Base-by-base conservation (phyloP, 2,329 filamentous ascomycete species). In the Fonsecaea monophora region DNA sequence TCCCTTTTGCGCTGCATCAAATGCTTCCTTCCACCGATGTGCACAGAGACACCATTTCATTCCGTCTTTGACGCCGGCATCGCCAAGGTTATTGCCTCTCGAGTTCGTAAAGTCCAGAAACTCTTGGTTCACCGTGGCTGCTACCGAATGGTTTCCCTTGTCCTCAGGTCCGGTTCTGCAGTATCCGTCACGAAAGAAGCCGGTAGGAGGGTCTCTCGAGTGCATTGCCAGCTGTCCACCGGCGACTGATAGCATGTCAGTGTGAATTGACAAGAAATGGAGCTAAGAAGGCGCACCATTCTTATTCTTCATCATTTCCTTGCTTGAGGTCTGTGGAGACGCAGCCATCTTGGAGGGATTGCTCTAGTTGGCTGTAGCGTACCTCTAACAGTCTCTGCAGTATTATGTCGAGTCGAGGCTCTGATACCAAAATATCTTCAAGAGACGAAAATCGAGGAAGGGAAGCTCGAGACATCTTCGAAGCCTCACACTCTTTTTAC, bases 41-140 rank as follows among this genome's bases (percentile, higher is more conserved):
- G 86, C 86, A 72, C 87, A 89, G 4, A 89, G 76, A 75, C 87
- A 89, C 86, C 87, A 89, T 74, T 85, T 86, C 72, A 86, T 88
- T 7, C 87, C 86, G 12, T 79, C 83, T 21, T 80, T 84, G 62
- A 89, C 80, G 2, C 86, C 86, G 21, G 82, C 80, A 4, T 75
- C 72, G 30, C 85, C 81, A 38, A 89, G 78, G 72, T 89, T 84
- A 73, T 89, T 89, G 45, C 86, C 87, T 42, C 82, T 81, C 4
- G 81, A 79, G 18, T 86, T 85, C 37, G 82, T 82, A 78, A 86
- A 89, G 73, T 88, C 85, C 38, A 89, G 84, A 75, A 89, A 89
- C 71, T 86, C 83, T 66, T 87, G 81, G 8, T 84, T 86, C 1
- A 89, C 78, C 34, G 86, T 81, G 60, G 81, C 84, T 0, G 86